Evolutionary conservation across 2,329 filamentous ascomycete genomes (phyloP).

Genomic region (Apiospora kogelbergensis): DNA sequence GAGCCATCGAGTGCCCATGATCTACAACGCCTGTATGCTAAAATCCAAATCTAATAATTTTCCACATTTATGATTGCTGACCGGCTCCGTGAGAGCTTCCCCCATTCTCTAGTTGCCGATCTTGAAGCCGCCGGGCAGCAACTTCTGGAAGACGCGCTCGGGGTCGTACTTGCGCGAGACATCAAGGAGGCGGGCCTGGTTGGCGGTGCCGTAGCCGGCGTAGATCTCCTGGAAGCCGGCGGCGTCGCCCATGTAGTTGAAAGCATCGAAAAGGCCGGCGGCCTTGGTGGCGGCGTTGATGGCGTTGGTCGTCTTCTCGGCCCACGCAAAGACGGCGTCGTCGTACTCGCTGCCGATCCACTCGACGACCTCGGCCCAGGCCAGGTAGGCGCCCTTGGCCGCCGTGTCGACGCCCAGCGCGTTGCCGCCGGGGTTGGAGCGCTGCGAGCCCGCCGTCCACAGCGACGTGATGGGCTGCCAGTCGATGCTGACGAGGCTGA

Average conservation of each 20-base stretch:
- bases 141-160: constrained; percentile 17
- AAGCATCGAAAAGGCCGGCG: constrained; percentile 36
- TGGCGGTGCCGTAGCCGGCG: constrained; percentile 33
- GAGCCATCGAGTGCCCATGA: too few species aligned
- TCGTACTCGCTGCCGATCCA: constrained; percentile 24
- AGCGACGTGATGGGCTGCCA: constrained; percentile 35
- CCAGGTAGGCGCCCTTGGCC: constrained; percentile 27
- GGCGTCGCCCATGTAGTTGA: constrained; percentile 42
- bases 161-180: constrained; percentile 27
- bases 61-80: not conserved
- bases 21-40: not conserved
- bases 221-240: constrained; percentile 36
- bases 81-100: not conserved
- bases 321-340: constrained; percentile 24
- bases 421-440: constrained; percentile 33
- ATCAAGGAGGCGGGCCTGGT: constrained; percentile 24
- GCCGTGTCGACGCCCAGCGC: constrained; percentile 32
- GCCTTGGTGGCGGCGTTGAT: constrained; percentile 24
- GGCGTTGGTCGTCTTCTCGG: constrained; percentile 20
- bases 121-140: constrained; percentile 19
- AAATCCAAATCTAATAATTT: not conserved
- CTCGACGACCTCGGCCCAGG: constrained; percentile 25
- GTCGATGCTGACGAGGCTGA: constrained; percentile 20
- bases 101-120: constrained; percentile 9
- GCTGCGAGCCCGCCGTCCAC: constrained; percentile 27